Conservation (phyloP, 495 filamentous ascomycete genomes). For the Penicillium ochrochloron region DNA sequence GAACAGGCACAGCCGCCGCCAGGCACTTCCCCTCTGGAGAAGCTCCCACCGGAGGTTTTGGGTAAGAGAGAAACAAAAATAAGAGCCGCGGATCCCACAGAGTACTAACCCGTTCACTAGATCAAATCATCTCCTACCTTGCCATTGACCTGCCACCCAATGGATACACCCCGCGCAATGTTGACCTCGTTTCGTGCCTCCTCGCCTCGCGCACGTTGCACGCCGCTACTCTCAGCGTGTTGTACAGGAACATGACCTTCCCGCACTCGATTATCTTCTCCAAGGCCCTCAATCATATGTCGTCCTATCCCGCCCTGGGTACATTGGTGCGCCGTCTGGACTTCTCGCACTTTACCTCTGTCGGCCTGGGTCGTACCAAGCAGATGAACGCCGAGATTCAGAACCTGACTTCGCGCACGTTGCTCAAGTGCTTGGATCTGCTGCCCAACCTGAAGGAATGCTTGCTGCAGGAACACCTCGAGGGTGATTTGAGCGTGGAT, state of each 20-base stretch:
- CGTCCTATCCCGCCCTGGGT: constrained; percentile 70
- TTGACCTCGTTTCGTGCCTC: constrained; percentile 78
- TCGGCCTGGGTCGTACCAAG: constrained; percentile 77
- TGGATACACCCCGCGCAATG: constrained; percentile 77
- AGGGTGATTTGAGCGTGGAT: constrained; percentile 71
- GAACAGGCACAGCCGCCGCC: constrained; percentile 36
- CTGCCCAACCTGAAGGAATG: constrained; percentile 81
- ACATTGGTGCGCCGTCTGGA: constrained; percentile 81
- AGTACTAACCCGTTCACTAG: constrained; percentile 47
- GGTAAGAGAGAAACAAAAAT: constrained; percentile 59
- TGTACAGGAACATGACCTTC: constrained; percentile 84
- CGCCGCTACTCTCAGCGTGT: constrained; percentile 72
- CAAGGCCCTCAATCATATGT: constrained; percentile 77
- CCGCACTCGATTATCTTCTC: constrained; percentile 86
- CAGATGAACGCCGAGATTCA: constrained; percentile 80
- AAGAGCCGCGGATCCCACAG: constrained; percentile 8
- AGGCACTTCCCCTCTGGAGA: constrained; percentile 60
- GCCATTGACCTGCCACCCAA: constrained; percentile 78
- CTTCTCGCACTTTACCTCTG: constrained; percentile 87
- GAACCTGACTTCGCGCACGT: constrained; percentile 78
- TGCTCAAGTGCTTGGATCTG: constrained; percentile 75
- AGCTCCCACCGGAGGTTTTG: constrained; percentile 70
- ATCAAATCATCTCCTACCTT: constrained; percentile 75
- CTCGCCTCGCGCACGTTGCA: constrained; percentile 78
- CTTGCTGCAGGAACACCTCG: constrained; percentile 80